A percentile compares a stretch with the other conserved stretches of the same genome.
Conservation (phyloP, 805 yeast species). For the Barnettozyma sucrosica region DNA sequence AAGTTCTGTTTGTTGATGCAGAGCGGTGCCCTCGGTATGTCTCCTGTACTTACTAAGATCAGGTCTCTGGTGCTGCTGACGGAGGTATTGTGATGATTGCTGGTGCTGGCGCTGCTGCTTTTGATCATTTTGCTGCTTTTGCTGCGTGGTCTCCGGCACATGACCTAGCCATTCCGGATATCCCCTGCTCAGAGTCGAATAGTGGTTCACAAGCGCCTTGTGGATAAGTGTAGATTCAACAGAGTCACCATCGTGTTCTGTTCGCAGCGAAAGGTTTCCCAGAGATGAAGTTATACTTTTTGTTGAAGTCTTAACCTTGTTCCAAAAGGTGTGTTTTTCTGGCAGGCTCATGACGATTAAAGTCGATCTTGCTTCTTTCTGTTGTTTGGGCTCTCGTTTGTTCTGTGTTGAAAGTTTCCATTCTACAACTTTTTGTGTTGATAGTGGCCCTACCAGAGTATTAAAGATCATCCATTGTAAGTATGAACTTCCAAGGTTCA, state of each 20-base stretch:
- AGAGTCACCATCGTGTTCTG: constrained; percentile 26
- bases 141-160: constrained; percentile 5
- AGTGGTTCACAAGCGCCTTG: constrained; percentile 23
- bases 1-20: constrained; percentile 2
- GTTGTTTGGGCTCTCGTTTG: not conserved
- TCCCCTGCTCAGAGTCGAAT: constrained; percentile 8
- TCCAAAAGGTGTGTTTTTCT: constrained; percentile 19
- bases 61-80: constrained; percentile 3
- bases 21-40: constrained; percentile 2
- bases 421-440: not conserved
- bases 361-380: not conserved
- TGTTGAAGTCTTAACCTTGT: constrained; percentile 24
- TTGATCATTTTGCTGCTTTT: constrained; percentile 11
- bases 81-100: constrained; percentile 7
- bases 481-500: too few species aligned
- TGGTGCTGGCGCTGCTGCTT: too few species aligned
- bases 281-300: constrained; percentile 19
- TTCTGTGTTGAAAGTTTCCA: not conserved
- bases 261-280: constrained; percentile 19
- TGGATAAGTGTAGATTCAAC: constrained; percentile 22
- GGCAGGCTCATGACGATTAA: not conserved
- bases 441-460: not conserved
- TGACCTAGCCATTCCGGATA: constrained; percentile 27
- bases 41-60: constrained; percentile 9
- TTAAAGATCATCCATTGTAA: too few species aligned